Evolutionary conservation across 192 early-diverging fungal genomes (phyloP).

Genomic region (Coemansia sp.): DNA sequence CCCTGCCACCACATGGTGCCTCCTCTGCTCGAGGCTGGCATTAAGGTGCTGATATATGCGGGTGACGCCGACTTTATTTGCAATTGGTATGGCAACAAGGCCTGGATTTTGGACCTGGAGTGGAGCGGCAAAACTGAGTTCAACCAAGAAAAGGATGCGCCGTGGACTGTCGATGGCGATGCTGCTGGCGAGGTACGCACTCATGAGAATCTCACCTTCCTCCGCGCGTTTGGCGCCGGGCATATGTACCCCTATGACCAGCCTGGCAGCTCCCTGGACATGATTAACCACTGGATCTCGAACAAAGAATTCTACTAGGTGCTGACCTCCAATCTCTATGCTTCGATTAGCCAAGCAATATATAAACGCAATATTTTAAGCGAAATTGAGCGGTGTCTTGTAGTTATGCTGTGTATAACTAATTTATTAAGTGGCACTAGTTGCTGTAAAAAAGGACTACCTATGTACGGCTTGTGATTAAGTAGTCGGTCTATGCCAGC

Average conservation of each 20-base stretch:
- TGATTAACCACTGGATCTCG: slow-evolving; percentile 83
- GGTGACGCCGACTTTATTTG: slow-evolving; percentile 95
- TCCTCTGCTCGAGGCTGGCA: slow-evolving; percentile 73
- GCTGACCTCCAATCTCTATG: neutral
- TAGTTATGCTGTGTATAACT: no score
- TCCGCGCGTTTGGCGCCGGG: slow-evolving; percentile 84
- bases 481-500: neutral
- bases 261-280: slow-evolving; percentile 75
- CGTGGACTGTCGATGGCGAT: slow-evolving; percentile 70
- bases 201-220: slow-evolving; percentile 75
- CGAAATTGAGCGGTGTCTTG: no score
- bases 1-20: slow-evolving; percentile 71
- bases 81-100: slow-evolving; percentile 90
- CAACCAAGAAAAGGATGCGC: slow-evolving; percentile 62
- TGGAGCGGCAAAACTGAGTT: slow-evolving; percentile 81
- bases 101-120: slow-evolving; percentile 80
- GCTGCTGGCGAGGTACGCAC: slow-evolving; percentile 67
- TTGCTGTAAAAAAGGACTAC: no score
- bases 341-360: neutral
- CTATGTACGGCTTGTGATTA: no score
- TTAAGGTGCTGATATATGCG: slow-evolving; percentile 86
- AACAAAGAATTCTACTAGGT: slow-evolving; percentile 41
- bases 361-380: neutral
- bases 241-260: slow-evolving; percentile 97
- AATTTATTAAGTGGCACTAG: no score